A percentile compares a stretch with the other conserved stretches of the same genome.
Evolutionary conservation across 176 grass and related monocot species (phyloP).

Genomic region (Aegilops umbellulata): DNA sequence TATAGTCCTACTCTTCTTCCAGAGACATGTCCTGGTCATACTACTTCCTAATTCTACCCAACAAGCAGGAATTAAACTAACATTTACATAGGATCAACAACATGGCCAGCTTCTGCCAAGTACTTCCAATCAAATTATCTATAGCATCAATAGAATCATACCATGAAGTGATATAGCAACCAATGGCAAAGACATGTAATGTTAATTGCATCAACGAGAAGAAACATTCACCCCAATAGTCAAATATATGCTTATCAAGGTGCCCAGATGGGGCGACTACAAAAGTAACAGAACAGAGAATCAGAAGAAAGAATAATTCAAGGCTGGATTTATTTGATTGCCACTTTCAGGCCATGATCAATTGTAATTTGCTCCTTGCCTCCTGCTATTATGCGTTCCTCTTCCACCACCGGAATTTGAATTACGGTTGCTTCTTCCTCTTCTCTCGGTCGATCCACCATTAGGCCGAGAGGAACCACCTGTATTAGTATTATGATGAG

Average conservation of each 20-base stretch:
- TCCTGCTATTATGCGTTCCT: constrained; percentile 30
- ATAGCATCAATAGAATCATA: not conserved
- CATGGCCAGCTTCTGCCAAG: not conserved
- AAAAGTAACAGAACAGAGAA: not conserved
- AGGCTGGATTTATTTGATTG: constrained; percentile 21
- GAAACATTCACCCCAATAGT: not conserved
- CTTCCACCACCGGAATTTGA: constrained; percentile 21
- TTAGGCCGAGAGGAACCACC: constrained; percentile 14
- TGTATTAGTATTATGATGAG: not conserved
- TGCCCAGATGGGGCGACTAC: not conserved
- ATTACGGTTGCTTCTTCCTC: constrained; percentile 44
- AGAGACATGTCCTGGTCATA: not conserved
- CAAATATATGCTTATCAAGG: constrained; percentile 1
- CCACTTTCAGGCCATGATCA: not conserved
- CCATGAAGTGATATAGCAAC: not conserved
- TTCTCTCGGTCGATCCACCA: constrained; percentile 22
- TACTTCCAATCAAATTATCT: not conserved
- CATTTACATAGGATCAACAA: no score
- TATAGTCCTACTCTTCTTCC: not conserved
- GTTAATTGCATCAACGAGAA: not conserved
- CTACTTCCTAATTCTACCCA: not conserved
- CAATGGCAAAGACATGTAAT: not conserved
- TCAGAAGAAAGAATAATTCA: not conserved
- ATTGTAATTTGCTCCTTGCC: not conserved
- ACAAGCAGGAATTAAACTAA: not conserved